phyloP scores from a whole-genome alignment of 495 filamentous ascomycete species.

The Lophiostoma macrostomum region DNA sequence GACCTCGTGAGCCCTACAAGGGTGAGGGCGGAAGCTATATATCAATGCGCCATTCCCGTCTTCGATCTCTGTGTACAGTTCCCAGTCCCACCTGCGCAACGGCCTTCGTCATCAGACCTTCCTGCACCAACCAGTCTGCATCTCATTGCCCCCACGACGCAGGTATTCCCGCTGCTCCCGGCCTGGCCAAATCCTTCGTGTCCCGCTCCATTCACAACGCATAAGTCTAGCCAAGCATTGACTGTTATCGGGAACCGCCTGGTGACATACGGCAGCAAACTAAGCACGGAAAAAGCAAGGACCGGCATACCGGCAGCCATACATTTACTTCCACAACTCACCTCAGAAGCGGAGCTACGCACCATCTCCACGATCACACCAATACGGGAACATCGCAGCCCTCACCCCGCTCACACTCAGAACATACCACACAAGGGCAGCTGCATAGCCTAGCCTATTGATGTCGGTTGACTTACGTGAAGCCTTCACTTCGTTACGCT shows the following conservation, averaged over 20 bases:
- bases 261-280: constrained; percentile 20
- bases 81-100: constrained; percentile 17
- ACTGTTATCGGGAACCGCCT: constrained; percentile 24
- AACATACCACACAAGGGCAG: constrained; percentile 25
- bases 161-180: constrained; percentile 25
- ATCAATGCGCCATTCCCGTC: constrained; percentile 23
- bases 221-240: constrained; percentile 33
- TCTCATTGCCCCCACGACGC: constrained; percentile 30
- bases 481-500: constrained; percentile 64
- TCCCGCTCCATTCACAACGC: constrained; percentile 9
- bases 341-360: not conserved
- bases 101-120: constrained; percentile 10
- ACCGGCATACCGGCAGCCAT: constrained; percentile 15
- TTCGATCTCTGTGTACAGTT: constrained; percentile 2
- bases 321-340: constrained; percentile 23
- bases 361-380: constrained; percentile 1
- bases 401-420: constrained; percentile 4
- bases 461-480: constrained; percentile 75
- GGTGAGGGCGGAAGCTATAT: constrained; percentile 30
- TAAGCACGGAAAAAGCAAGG: constrained; percentile 31
- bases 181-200: constrained; percentile 11
- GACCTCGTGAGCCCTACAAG: constrained; percentile 18
- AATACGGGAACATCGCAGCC: constrained; percentile 19
- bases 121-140: constrained; percentile 13
- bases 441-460: constrained; percentile 46